phyloP scores from a whole-genome alignment of 495 filamentous ascomycete species.

The Lophium mytilinum region DNA sequence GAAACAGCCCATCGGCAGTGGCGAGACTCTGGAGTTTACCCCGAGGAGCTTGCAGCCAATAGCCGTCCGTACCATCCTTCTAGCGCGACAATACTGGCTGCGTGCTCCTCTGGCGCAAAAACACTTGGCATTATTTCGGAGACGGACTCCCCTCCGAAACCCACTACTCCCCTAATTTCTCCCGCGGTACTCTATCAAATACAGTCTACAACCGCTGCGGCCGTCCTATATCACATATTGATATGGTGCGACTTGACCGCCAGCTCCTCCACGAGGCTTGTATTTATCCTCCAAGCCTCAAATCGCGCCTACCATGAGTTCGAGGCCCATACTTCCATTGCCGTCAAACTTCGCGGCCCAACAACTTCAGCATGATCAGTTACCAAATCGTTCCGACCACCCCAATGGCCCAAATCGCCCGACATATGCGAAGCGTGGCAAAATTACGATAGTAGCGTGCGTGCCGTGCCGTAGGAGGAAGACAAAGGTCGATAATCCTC shows the following conservation, averaged over 20 bases:
- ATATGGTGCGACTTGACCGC: background rate
- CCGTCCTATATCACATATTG: background rate
- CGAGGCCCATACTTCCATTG: constrained; percentile 7
- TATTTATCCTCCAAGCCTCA: background rate
- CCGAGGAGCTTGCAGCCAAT: too few species aligned
- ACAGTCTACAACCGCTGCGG: too few species aligned
- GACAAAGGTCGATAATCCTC: constrained; percentile 12
- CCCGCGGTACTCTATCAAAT: too few species aligned
- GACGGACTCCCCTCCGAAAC: too few species aligned
- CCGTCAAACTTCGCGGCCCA: background rate
- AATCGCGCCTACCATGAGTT: background rate
- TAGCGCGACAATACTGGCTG: too few species aligned
- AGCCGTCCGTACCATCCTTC: too few species aligned
- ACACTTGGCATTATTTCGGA: too few species aligned
- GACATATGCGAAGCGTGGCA: constrained; percentile 13
- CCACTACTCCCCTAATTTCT: too few species aligned
- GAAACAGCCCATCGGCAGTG: too few species aligned
- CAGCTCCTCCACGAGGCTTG: background rate
- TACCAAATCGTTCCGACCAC: background rate
- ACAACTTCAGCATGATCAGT: background rate
- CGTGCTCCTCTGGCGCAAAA: too few species aligned
- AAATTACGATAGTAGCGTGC: constrained; percentile 18
- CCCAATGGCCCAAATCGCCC: background rate
- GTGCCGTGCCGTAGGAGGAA: constrained; percentile 15
- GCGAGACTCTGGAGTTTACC: too few species aligned